Evolutionary conservation across 2,329 filamentous ascomycete species (phyloP).

Genomic region (Colletotrichum limetticola): DNA sequence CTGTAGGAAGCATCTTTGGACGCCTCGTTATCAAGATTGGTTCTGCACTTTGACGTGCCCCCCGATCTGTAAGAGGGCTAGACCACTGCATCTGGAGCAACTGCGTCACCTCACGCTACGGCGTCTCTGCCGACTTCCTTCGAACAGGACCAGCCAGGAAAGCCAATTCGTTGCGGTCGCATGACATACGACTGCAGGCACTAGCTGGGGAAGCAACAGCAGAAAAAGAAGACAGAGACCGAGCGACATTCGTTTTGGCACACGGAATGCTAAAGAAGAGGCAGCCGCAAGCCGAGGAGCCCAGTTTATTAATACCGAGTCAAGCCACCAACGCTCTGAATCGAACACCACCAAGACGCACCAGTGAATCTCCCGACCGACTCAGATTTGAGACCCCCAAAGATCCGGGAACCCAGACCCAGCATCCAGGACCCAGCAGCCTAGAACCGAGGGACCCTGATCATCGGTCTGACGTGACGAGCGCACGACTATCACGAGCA

Average conservation of each 20-base stretch:
- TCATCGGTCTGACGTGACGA: neutral
- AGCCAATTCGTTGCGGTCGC: neutral
- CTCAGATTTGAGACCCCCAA: neutral
- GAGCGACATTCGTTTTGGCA: neutral
- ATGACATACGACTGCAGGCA: constrained; percentile 19
- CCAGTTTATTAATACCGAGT: constrained; percentile 3
- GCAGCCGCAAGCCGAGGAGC: neutral
- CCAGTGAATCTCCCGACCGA: neutral
- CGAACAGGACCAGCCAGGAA: neutral
- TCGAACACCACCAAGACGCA: neutral
- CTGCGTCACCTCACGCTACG: constrained; percentile 1
- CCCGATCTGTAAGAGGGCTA: neutral
- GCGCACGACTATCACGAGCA: constrained; percentile 18
- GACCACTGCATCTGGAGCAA: neutral
- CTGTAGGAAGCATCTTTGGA: too few relatives aligned
- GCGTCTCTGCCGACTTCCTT: constrained; percentile 14
- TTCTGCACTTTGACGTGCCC: constrained; percentile 20
- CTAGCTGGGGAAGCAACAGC: neutral
- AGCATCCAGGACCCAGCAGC: neutral
- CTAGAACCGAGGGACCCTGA: neutral
- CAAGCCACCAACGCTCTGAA: constrained; percentile 9
- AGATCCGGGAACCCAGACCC: neutral
- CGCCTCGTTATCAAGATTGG: neutral
- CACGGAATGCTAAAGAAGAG: neutral
- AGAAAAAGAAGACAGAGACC: constrained; percentile 1